Conservation (phyloP, 2,329 filamentous ascomycete species). For the Gnomoniopsis smithogilvyi region DNA sequence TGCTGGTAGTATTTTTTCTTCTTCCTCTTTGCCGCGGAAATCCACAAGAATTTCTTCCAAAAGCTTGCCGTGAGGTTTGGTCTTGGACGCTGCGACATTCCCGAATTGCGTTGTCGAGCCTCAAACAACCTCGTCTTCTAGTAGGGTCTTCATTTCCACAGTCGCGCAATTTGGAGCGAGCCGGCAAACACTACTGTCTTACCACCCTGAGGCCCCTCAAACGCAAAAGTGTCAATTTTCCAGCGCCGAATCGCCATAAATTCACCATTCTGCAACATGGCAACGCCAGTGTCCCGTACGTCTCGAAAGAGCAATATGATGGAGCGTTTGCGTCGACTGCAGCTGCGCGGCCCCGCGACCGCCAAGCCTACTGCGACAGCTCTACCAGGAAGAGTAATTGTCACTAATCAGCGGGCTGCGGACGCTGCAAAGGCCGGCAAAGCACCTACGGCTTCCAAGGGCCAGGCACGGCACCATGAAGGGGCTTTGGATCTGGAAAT, state of each 20-base stretch:
- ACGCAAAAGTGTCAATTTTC: not conserved
- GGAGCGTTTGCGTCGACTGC: slow-evolving; percentile 12
- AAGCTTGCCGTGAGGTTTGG: too few species aligned
- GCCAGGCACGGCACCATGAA: not conserved
- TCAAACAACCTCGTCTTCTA: too few species aligned
- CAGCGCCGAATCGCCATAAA: not conserved
- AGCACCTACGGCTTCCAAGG: not conserved
- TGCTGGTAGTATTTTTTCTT: too few species aligned
- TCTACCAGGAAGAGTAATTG: not conserved
- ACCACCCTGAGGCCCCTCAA: too few species aligned
- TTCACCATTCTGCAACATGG: not conserved
- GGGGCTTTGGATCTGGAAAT: slow-evolving; percentile 1
- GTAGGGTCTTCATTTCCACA: too few species aligned
- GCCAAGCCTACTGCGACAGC: not conserved
- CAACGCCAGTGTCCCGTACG: not conserved
- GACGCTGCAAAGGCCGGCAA: not conserved
- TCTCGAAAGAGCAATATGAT: slow-evolving; percentile 12
- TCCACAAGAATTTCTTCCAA: too few species aligned
- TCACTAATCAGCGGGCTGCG: not conserved
- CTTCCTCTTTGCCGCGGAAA: too few species aligned
- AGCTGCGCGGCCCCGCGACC: not conserved
- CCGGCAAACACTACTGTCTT: too few species aligned
- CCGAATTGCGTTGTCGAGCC: too few species aligned
- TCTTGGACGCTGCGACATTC: too few species aligned
- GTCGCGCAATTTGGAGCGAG: too few species aligned